A percentile compares a stretch with the other conserved stretches of the same genome.
phyloP scores from a whole-genome alignment of 495 filamentous ascomycete genomes.

The Daldinia bambusicola region DNA sequence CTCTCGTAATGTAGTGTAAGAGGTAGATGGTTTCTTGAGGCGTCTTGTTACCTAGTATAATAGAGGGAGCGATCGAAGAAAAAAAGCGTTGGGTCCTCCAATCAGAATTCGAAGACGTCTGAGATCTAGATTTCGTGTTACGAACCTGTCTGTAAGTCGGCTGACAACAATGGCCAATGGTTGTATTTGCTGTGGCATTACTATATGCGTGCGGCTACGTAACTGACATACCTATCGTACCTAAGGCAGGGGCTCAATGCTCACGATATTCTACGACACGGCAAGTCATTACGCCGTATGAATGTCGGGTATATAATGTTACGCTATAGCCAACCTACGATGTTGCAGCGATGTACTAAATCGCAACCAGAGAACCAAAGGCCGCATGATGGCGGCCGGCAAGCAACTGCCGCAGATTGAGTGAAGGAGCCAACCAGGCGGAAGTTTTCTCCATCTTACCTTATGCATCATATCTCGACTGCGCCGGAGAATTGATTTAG shows the following conservation, averaged over 20 bases:
- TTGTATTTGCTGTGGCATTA: constrained; percentile 30
- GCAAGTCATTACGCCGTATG: constrained; percentile 26
- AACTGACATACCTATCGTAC: constrained; percentile 15
- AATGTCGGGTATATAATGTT: constrained; percentile 41
- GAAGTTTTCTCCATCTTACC: constrained; percentile 18
- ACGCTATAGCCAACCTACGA: constrained; percentile 19
- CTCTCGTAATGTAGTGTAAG: constrained; percentile 21
- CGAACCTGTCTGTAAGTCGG: constrained; percentile 22
- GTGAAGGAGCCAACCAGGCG: constrained; percentile 39
- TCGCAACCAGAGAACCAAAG: constrained; percentile 18
- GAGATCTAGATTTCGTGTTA: constrained; percentile 32
- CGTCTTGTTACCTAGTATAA: not conserved
- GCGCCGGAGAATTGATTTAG: constrained; percentile 45
- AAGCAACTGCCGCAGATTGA: constrained; percentile 40
- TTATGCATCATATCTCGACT: constrained; percentile 40
- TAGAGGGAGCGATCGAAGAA: not conserved
- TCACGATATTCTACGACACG: constrained; percentile 15
- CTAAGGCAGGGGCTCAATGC: not conserved
- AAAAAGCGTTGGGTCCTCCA: constrained; percentile 9
- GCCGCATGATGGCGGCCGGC: constrained; percentile 35
- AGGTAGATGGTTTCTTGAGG: constrained; percentile 16
- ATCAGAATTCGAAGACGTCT: constrained; percentile 17
- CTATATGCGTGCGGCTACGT: constrained; percentile 18
- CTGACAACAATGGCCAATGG: constrained; percentile 28
- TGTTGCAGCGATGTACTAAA: constrained; percentile 26